phyloP scores from a whole-genome alignment of 805 yeast species.

The Phaffomyces thermotolerans region DNA sequence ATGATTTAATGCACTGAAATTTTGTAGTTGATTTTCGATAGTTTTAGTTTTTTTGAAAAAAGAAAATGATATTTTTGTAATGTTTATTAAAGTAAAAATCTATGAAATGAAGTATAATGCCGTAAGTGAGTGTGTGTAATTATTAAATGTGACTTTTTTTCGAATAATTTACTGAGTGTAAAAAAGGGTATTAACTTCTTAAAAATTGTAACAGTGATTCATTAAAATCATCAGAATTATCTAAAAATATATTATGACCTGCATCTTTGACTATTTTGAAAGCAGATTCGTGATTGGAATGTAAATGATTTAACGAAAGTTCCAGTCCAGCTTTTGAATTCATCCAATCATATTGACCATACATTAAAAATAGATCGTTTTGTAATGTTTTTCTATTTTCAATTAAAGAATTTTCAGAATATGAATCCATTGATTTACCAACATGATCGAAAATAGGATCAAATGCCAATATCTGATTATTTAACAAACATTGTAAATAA shows the following conservation, averaged over 20 bases:
- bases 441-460: conserved; percentile 61
- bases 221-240: conserved; percentile 52
- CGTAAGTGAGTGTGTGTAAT: too few relatives aligned
- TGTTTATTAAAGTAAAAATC: too few relatives aligned
- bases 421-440: conserved; percentile 2
- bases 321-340: conserved; percentile 43
- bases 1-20: not conserved
- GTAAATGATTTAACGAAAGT: conserved; percentile 17
- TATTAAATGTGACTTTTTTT: too few relatives aligned
- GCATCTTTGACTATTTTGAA: conserved; percentile 37
- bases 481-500: conserved; percentile 13
- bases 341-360: conserved; percentile 77
- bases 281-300: conserved; percentile 1
- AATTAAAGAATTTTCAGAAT: too few relatives aligned
- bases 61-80: too few relatives aligned
- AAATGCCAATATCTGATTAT: conserved; percentile 41
- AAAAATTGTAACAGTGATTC: conserved; percentile 31
- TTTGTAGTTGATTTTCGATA: not conserved
- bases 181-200: not conserved
- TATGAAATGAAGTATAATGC: too few relatives aligned
- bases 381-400: not conserved
- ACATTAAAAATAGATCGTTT: conserved; percentile 25
- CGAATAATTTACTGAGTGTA: too few relatives aligned
- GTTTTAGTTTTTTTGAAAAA: too few relatives aligned
- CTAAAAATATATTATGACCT: conserved; percentile 75